Conservation (phyloP, 2,329 filamentous ascomycete genomes). For the Alternaria infectoria region DNA sequence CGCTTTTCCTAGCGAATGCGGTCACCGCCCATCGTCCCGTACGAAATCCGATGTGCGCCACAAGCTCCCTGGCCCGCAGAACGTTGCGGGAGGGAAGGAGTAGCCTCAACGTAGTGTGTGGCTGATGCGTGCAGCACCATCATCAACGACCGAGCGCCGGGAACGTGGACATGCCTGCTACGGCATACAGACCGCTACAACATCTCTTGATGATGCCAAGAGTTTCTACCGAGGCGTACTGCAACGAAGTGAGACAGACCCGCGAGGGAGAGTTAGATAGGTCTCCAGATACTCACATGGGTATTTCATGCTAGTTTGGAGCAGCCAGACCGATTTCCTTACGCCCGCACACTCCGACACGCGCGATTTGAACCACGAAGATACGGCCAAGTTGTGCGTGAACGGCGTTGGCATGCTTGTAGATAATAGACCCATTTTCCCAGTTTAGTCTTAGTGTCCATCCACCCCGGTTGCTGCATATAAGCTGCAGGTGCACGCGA, state of each 20-base stretch:
- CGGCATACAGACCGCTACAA: conserved; percentile 4
- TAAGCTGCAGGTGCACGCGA: conserved; percentile 21
- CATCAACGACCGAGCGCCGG: not conserved
- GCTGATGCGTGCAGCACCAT: conserved; percentile 5
- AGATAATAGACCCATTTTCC: conserved; percentile 23
- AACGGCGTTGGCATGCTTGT: conserved; percentile 7
- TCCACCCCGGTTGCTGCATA: conserved; percentile 9
- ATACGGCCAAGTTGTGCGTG: not conserved
- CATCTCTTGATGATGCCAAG: conserved; percentile 7
- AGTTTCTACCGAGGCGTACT: not conserved
- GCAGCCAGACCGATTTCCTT: not conserved
- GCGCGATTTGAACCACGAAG: not conserved
- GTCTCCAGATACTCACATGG: not conserved
- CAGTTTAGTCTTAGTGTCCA: conserved; percentile 17
- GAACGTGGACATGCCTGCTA: not conserved
- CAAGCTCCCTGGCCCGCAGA: not conserved
- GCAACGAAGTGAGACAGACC: not conserved
- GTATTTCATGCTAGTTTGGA: not conserved
- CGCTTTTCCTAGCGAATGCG: conserved; percentile 1
- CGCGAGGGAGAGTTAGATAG: not conserved
- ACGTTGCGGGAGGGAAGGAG: not conserved
- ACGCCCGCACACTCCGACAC: not conserved
- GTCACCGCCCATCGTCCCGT: conserved; percentile 3
- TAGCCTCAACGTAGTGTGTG: conserved; percentile 5
- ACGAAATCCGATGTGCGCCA: not conserved